Percentiles rank a stretch among this genome's conserved stretches.
phyloP scores from a whole-genome alignment of 2,329 filamentous ascomycete species.

The Xylariales sp. region DNA sequence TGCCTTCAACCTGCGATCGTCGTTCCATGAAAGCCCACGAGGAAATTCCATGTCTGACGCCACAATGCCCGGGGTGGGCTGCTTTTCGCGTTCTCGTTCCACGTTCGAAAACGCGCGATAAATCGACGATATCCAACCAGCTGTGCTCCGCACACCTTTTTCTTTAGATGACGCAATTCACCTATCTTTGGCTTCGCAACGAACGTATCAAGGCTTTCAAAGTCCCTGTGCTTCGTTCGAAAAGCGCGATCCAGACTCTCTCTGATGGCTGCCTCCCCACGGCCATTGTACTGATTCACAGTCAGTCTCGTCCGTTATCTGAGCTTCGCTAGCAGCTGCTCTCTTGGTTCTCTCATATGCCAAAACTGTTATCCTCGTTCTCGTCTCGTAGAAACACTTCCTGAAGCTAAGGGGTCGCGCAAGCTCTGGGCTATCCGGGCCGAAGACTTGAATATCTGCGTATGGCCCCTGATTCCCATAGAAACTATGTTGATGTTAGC shows the following conservation, averaged over 20 bases:
- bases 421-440: conserved; percentile 35
- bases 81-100: no score
- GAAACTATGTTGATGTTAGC: conserved; percentile 45
- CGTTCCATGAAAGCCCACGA: no score
- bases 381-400: conserved; percentile 38
- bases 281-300: conserved; percentile 34
- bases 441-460: conserved; percentile 47
- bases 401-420: conserved; percentile 39
- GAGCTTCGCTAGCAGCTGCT: conserved; percentile 27
- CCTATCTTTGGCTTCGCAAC: no score
- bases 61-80: no score
- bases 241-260: conserved; percentile 34
- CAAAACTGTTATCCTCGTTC: conserved; percentile 31
- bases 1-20: no score
- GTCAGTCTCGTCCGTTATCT: conserved; percentile 25
- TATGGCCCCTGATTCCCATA: conserved; percentile 34
- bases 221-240: conserved; percentile 2
- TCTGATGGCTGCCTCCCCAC: conserved; percentile 36
- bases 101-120: no score
- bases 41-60: no score
- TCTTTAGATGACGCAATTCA: no score
- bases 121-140: no score
- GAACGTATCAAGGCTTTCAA: no score
- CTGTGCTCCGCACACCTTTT: no score
- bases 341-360: conserved; percentile 36